A percentile compares a stretch with the other conserved stretches of the same genome.
phyloP scores from a whole-genome alignment of 2,329 filamentous ascomycete species.

The Penicillium sp. region DNA sequence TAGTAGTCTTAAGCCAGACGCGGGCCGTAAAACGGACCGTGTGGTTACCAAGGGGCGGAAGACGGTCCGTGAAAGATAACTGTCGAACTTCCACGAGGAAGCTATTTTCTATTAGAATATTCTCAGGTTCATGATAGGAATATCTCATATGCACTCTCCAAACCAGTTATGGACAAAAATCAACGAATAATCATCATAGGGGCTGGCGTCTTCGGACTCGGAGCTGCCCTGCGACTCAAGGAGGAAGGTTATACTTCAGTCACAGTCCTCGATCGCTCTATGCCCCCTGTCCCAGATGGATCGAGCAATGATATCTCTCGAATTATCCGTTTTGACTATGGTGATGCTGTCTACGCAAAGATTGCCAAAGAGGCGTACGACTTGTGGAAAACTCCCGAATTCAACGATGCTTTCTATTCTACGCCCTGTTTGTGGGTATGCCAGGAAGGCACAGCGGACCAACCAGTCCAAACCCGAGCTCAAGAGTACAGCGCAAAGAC shows the following conservation, averaged over 20 bases:
- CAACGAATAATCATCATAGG: slow-evolving; percentile 53
- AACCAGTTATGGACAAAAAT: slow-evolving; percentile 25
- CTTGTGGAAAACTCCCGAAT: slow-evolving; percentile 61
- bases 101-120: neutral
- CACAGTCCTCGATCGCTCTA: slow-evolving; percentile 38
- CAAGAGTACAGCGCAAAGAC: slow-evolving; percentile 31
- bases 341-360: slow-evolving; percentile 70
- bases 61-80: neutral
- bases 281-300: slow-evolving; percentile 43
- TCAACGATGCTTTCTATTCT: slow-evolving; percentile 30
- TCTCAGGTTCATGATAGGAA: neutral
- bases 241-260: slow-evolving; percentile 34
- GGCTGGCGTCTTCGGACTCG: slow-evolving; percentile 67
- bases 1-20: neutral
- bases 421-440: slow-evolving; percentile 32
- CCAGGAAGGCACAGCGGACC: slow-evolving; percentile 27
- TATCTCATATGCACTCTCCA: neutral
- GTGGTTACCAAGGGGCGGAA: neutral
- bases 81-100: neutral
- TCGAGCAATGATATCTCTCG: slow-evolving; percentile 48
- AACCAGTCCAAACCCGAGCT: slow-evolving; percentile 26
- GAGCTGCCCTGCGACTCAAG: slow-evolving; percentile 46
- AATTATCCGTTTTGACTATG: slow-evolving; percentile 64
- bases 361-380: slow-evolving; percentile 70
- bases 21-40: slow-evolving; percentile 10